Percentiles rank a stretch among this genome's conserved stretches.
Conservation (phyloP, 2,329 filamentous ascomycete genomes). For the Aspergillus sp. region DNA sequence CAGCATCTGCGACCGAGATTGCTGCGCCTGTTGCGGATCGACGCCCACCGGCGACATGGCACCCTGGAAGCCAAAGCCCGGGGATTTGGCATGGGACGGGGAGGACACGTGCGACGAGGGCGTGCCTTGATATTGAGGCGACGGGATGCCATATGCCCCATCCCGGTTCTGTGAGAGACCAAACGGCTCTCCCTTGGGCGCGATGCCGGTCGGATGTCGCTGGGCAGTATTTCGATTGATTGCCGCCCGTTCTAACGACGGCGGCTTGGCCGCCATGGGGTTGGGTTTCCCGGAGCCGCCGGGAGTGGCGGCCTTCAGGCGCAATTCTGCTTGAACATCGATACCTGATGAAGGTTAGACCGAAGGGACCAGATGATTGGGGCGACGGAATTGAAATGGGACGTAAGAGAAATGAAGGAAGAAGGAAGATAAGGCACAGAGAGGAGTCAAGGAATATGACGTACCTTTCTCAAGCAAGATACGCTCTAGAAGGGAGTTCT, state of each 20-base stretch:
- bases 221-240: constrained; percentile 74
- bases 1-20: constrained; percentile 50
- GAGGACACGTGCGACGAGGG: constrained; percentile 75
- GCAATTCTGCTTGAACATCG: constrained; percentile 93
- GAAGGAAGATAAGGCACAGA: neutral
- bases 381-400: neutral
- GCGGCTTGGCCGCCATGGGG: constrained; percentile 68
- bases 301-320: constrained; percentile 86
- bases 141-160: constrained; percentile 47
- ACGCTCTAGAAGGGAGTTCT: constrained; percentile 93
- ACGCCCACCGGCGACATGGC: constrained; percentile 62
- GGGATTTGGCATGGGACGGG: constrained; percentile 62
- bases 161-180: constrained; percentile 51
- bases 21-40: constrained; percentile 52
- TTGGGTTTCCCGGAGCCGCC: constrained; percentile 63
- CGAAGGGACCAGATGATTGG: constrained; percentile 2
- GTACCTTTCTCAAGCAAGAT: constrained; percentile 93
- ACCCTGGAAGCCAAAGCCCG: constrained; percentile 60
- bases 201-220: constrained; percentile 70
- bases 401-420: neutral
- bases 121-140: constrained; percentile 76
- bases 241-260: constrained; percentile 75
- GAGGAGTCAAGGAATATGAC: neutral
- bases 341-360: constrained; percentile 61
- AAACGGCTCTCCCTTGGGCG: constrained; percentile 61